These are phyloP conservation scores for Septoria linicola DNA, from an alignment of 2,329 filamentous ascomycete genomes.

Conservation along the genomic window DNA sequence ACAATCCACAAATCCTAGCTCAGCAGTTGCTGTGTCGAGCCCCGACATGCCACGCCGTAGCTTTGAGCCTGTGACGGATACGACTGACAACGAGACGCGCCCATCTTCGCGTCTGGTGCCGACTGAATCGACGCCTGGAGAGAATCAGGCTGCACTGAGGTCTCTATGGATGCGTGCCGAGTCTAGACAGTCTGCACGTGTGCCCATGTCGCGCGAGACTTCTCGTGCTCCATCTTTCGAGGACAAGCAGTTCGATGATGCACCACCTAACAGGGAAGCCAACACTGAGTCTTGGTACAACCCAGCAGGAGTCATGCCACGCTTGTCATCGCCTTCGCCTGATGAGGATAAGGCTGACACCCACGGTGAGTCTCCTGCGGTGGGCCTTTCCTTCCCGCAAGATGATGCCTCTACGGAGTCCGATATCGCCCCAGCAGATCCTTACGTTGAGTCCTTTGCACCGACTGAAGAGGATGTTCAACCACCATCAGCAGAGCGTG, in stretches of 20 bases:
- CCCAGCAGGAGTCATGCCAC: conserved; percentile 4
- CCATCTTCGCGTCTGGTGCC: conserved; percentile 4
- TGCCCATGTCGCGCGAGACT: conserved; percentile 7
- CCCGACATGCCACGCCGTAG: conserved; percentile 10
- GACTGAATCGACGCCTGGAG: conserved; percentile 8
- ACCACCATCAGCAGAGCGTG: background rate
- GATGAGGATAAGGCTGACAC: background rate
- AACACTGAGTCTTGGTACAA: conserved; percentile 15
- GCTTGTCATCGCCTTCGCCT: conserved; percentile 1
- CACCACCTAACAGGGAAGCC: conserved; percentile 4
- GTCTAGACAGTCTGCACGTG: conserved; percentile 9
- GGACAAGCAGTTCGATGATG: background rate
- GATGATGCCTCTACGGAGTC: background rate
- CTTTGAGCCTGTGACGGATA: conserved; percentile 3
- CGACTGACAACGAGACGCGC: background rate
- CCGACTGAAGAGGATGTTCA: background rate
- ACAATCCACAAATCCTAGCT: conserved; percentile 1
- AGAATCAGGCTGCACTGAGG: conserved; percentile 4
- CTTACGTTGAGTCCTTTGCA: conserved; percentile 9
- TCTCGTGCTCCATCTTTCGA: conserved; percentile 14
- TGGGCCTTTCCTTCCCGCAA: no score
- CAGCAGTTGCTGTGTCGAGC: conserved; percentile 6
- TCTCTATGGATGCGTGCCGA: conserved; percentile 12
- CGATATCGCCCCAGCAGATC: background rate
- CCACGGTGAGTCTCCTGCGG: background rate